Evolutionary conservation across 139 green algal species (phyloP), one percentile per base, ranked within the genome.

Genomic region (Axilococcus clingmanii): DNA sequence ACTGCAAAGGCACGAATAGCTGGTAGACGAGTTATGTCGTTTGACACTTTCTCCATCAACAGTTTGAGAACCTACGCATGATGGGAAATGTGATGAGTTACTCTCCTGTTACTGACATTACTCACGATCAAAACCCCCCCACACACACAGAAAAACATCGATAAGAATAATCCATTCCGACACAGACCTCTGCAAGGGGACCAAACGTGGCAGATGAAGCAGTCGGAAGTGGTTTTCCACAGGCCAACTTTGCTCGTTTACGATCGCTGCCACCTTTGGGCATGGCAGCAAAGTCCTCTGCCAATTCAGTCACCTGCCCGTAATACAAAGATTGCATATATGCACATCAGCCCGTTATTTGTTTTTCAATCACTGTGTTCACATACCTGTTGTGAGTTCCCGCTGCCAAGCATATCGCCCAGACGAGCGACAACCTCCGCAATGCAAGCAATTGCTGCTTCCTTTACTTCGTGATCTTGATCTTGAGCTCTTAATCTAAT

Each of bases 381-480:
- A n/a, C n/a, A n/a, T n/a, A n/a, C n/a, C n/a, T n/a, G n/a, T n/a
- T n/a, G n/a, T n/a, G n/a, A n/a, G n/a, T n/a, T n/a, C n/a, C n/a
- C 67, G 4, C 50, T 43, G 0, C 40, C 19, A 22, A 89, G 63
- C 33, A 63, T n/a, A 57, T 94, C 85, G 1, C 75, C 83, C 54
- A 88, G 53, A 1, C 40, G 43, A 5, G 78, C 78, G n/a, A 92
- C 42, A 0, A 71, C 35, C 2, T 68, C 61, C 0, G 79, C 85
- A 43, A 72, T 75, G 42, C 66, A 78, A 16, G 40, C 46, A 51
- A 97, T 95, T 38, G 89, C 81, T 23, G 64, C 75, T 54, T 95
- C 87, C 63, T 95, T 95, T 5, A 95, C 86, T 59, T 95, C 86
- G 40, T 92, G 85, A 61, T 92, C 80, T 57, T 88, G 78, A 57